phyloP scores from a whole-genome alignment of 2,329 filamentous ascomycete species.

The Cercospora sp. region DNA sequence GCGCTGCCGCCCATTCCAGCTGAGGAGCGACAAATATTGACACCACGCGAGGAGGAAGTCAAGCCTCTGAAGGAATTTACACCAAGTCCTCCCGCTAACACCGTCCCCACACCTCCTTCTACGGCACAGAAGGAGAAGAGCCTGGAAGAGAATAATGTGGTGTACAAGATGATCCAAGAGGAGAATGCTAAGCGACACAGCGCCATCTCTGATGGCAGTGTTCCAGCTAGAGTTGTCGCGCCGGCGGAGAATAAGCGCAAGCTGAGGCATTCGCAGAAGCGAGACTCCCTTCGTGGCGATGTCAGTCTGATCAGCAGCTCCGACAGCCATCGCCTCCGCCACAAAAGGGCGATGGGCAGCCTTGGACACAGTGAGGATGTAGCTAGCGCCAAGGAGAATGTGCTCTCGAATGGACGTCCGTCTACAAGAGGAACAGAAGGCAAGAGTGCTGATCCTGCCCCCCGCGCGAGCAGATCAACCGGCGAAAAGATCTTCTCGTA shows the following conservation, averaged over 20 bases:
- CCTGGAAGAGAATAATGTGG: slow-evolving; percentile 28
- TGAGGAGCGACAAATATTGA: slow-evolving; percentile 15
- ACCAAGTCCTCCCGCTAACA: slow-evolving; percentile 9
- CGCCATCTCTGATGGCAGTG: slow-evolving; percentile 30
- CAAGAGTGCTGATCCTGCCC: background rate
- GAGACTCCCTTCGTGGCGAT: slow-evolving; percentile 31
- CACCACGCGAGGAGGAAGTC: slow-evolving; percentile 14
- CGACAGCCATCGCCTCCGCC: slow-evolving; percentile 23
- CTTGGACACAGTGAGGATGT: slow-evolving; percentile 17
- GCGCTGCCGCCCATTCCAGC: slow-evolving; percentile 19
- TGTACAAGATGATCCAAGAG: slow-evolving; percentile 31
- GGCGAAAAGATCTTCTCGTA: slow-evolving; percentile 22
- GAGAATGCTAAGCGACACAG: slow-evolving; percentile 37
- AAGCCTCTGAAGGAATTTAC: slow-evolving; percentile 19
- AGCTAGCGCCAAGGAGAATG: background rate
- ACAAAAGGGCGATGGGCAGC: slow-evolving; percentile 25
- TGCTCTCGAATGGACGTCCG: background rate
- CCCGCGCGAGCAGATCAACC: slow-evolving; percentile 13
- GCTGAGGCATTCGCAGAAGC: slow-evolving; percentile 31
- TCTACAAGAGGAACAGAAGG: slow-evolving; percentile 5
- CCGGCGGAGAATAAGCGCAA: slow-evolving; percentile 26
- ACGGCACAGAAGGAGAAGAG: slow-evolving; percentile 25
- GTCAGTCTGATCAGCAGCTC: slow-evolving; percentile 26
- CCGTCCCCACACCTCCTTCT: slow-evolving; percentile 17
- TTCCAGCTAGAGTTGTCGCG: slow-evolving; percentile 24